Base-by-base conservation (phyloP, 2,329 filamentous ascomycete species). In the Diaporthe velutina region DNA sequence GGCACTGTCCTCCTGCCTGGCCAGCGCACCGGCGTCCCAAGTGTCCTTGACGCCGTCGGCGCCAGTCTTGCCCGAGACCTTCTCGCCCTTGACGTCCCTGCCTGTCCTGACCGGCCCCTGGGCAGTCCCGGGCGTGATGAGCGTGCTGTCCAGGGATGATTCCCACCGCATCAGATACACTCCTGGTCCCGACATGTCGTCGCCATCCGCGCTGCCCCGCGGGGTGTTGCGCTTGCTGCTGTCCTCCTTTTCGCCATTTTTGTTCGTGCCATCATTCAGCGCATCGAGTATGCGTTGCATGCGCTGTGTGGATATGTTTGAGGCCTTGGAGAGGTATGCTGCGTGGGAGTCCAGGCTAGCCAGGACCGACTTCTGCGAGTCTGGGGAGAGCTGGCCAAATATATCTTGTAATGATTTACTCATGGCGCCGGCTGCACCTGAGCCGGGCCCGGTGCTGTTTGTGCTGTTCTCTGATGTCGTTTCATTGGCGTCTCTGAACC, bases 101-200 rank as follows among this genome's bases (percentile, higher is more conserved):
- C 90, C 90, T 10, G 77, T 80, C 0, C 93, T 86, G 0, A 92
- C 82, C 1, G 85, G 84, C 0, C 92, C 92, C 1, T 83, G 80
- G 0, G 86, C 81, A 1, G 83, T 86, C 0, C 84, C 87, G 0
- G 94, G 93, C 1, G 93, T 93, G 76, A 96, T 91, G 60, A 88
- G 82, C 0, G 94, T 94, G n/a, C 88, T 85, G 80, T 95, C 92
- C 4, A 96, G 85, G 9, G 95, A 85, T 0, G 89, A 85, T 80
- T 95, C 92, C 94, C 94, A 96, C 67, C 91, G 88, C 1, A 90
- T 87, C 33, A 95, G 88, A 80, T 93, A 96, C 61, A 93, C 90
- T 1, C 94, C 94, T 0, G 94, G 93, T 0, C 93, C 93, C 33
- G 86, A 87, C 71, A 88, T 88, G 48, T 84, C 86, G 67, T 61